Evolutionary conservation across 2,329 filamentous ascomycete genomes (phyloP).

Genomic region (Verticillium alfalfae): DNA sequence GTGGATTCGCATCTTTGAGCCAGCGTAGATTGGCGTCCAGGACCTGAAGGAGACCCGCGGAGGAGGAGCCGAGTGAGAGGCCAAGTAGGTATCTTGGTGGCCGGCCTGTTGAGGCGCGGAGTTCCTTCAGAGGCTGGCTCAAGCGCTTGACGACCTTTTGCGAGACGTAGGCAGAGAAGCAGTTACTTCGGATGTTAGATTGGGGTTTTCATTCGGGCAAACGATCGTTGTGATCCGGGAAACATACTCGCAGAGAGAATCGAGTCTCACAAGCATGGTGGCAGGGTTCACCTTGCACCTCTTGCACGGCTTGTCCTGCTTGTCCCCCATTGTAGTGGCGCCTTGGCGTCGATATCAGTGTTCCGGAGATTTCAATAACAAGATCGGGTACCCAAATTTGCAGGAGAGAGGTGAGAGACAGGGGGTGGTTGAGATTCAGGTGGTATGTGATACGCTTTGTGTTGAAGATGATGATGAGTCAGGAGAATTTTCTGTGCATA

Average conservation of each 20-base stretch:
- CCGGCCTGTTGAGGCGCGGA: conserved; percentile 28
- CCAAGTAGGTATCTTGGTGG: conserved; percentile 60
- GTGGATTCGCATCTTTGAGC: conserved; percentile 59
- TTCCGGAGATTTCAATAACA: no score
- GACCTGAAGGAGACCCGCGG: conserved; percentile 69
- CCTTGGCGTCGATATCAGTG: no score
- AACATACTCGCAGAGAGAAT: conserved; percentile 19
- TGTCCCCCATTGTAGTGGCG: conserved; percentile 3
- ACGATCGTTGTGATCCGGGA: background rate
- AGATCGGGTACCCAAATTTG: background rate
- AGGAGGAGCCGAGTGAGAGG: conserved; percentile 78
- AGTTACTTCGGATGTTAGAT: conserved; percentile 33
- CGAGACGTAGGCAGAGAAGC: conserved; percentile 72
- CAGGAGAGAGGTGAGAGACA: background rate
- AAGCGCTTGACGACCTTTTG: conserved; percentile 76
- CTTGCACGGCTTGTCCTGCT: conserved; percentile 9
- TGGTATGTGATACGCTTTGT: background rate
- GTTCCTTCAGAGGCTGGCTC: conserved; percentile 44
- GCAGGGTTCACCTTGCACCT: conserved; percentile 15
- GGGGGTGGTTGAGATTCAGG: background rate
- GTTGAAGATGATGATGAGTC: background rate
- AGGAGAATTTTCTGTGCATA: background rate
- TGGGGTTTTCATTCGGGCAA: conserved; percentile 6
- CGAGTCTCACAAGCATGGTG: conserved; percentile 13
- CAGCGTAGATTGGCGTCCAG: conserved; percentile 63